Evolutionary conservation across 495 filamentous ascomycete genomes (phyloP), one percentile per base, ranked within the genome.

Genomic region (Cladorrhinum samala): DNA sequence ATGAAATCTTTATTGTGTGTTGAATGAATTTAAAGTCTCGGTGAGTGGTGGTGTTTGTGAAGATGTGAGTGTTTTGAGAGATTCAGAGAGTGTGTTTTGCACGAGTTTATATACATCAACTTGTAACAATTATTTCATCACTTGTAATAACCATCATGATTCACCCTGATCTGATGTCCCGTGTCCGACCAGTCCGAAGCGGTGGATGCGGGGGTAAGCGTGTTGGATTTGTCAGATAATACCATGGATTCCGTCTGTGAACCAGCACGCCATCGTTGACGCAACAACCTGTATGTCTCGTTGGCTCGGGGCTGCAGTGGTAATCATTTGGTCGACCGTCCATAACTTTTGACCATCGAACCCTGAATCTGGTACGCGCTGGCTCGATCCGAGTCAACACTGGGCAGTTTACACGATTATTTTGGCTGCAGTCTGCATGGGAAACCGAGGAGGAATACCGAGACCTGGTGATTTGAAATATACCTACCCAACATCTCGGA

Each of bases 251-350:
- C 21, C 3, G 6, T 7, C 30, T 6, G 45, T 47, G 45, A 47
- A 9, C 39, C 16, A 27, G 43, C 53, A 55, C 53, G 53, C 41
- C 47, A 55, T 55, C 53, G 47, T 18, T 54, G 51, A 54, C 51
- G 51, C 51, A 46, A 54, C 20, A 38, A 45, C 25, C 17, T 27
- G 43, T 36, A 11, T 3, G 25, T 37, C 36, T 36, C 25, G 46
- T 50, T 16, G 47, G 46, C 46, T 42, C n/a, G n/a, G n/a, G n/a
- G n/a, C n/a, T n/a, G n/a, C n/a, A n/a, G n/a, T n/a, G n/a, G n/a
- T n/a, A n/a, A n/a, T n/a, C n/a, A n/a, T n/a, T n/a, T n/a, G n/a
- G n/a, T n/a, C n/a, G n/a, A n/a, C n/a, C n/a, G n/a, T n/a, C n/a
- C n/a, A n/a, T n/a, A n/a, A n/a, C n/a, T n/a, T n/a, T n/a, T n/a